Percentiles rank a stretch among this genome's conserved stretches.
phyloP scores from a whole-genome alignment of 352 stramenopile species.

The Phytophthora agathidicida region DNA sequence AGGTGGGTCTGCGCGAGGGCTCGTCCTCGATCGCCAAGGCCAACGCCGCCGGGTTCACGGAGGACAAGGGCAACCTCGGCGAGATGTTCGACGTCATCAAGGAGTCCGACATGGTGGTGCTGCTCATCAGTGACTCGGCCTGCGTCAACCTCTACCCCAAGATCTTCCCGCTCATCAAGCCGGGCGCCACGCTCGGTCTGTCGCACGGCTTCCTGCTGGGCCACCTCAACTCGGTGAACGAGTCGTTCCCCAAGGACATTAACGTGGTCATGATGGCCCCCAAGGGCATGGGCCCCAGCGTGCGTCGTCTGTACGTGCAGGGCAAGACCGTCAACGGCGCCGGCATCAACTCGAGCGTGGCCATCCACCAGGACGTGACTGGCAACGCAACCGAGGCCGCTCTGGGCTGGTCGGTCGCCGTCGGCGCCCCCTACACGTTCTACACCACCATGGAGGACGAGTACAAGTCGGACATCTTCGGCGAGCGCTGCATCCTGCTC shows the following conservation, averaged over 20 bases:
- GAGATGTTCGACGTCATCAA: slow-evolving; percentile 97
- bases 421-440: slow-evolving; percentile 98
- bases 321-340: slow-evolving; percentile 98
- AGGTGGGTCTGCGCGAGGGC: slow-evolving; percentile 88
- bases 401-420: slow-evolving; percentile 96
- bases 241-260: slow-evolving; percentile 95
- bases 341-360: slow-evolving; percentile 97
- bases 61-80: slow-evolving; percentile 93
- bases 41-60: slow-evolving; percentile 91
- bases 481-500: slow-evolving; percentile 97
- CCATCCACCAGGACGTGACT: slow-evolving; percentile 95
- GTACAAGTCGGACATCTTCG: slow-evolving; percentile 99
- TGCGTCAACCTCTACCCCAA: slow-evolving; percentile 96
- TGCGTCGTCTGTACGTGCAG: slow-evolving; percentile 98
- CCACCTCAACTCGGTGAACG: slow-evolving; percentile 95
- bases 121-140: slow-evolving; percentile 97
- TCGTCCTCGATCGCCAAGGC: slow-evolving; percentile 85
- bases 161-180: slow-evolving; percentile 96
- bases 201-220: slow-evolving; percentile 97
- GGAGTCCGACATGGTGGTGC: slow-evolving; percentile 96
- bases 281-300: slow-evolving; percentile 97
- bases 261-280: slow-evolving; percentile 98
- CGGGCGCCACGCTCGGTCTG: slow-evolving; percentile 95
- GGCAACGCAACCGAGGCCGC: slow-evolving; percentile 95
- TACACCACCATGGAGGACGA: slow-evolving; percentile 96